Base-by-base conservation (phyloP, 805 yeast species). In the Nakazawaea siamensis region DNA sequence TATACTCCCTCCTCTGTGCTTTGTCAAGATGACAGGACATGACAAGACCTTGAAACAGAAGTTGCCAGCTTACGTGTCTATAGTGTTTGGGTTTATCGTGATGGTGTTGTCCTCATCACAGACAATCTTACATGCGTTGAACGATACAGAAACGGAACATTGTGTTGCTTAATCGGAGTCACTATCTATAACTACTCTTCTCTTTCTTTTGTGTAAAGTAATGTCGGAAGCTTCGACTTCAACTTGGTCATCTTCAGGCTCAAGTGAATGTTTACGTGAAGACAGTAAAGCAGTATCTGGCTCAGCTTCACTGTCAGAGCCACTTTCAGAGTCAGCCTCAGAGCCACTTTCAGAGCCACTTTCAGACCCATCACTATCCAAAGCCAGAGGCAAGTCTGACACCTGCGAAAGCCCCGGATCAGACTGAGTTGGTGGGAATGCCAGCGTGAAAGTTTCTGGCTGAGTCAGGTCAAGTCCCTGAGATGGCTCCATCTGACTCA, bases 1-100 rank as follows among this genome's bases (percentile, higher is more conserved):
- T 52, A 85, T 88, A 16, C 60, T 88, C 13, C 97, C 97, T 0
- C 95, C 96, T 3, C 53, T 80, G 52, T 88, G 96, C 47, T 82
- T 70, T 47, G 54, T 86, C 41, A 75, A 79, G 42, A 67, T 88
- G 47, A 71, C 86, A 0, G 60, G 62, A 43, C 60, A 50, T 35
- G 58, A 46, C 41, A 73, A 65, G 46, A 42, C 62, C 28, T 39
- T 38, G 27, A 39, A 42, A 30, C 69, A 73, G 38, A 76, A 71
- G 33, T 26, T 76, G 0, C 80, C 87, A 0, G 70, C 76, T 43
- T 68, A 71, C 39, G 57, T 60, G 0, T 80, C 92, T 48, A 70
- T 79, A 7, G 52, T 56, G 0, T 86, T 90, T 56, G 97, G 97
- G 0, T 55, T 77, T 24, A 42, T 70, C 2, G 81, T 90, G 12